Evolutionary conservation across 1,284 basidiomycete genomes (phyloP).

Genomic region (Ganoderma leucocontextum): DNA sequence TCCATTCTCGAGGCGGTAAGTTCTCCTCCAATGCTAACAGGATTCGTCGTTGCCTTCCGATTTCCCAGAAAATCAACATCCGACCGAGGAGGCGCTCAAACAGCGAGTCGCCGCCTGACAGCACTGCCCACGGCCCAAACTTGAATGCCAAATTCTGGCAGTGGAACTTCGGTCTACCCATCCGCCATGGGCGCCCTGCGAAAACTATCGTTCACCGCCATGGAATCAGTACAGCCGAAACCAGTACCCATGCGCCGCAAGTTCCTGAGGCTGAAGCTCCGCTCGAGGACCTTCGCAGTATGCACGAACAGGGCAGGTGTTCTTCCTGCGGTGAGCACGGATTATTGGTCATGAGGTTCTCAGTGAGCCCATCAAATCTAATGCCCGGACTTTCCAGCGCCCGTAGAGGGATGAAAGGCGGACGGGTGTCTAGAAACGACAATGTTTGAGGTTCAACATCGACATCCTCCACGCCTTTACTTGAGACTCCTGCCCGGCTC

Average conservation of each 20-base stretch:
- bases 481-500: neutral
- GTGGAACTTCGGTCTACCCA: neutral
- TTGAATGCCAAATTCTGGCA: neutral
- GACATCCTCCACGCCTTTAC: neutral
- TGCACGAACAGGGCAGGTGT: slow-evolving; percentile 1
- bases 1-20: neutral
- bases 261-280: slow-evolving; percentile 1
- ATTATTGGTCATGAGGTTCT: slow-evolving; percentile 25
- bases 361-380: slow-evolving; percentile 3
- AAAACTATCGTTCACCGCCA: neutral
- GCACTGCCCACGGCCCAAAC: slow-evolving; percentile 1
- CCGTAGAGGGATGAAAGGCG: slow-evolving; percentile 3
- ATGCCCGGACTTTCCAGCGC: slow-evolving; percentile 8
- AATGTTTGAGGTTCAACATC: neutral
- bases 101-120: too few species aligned
- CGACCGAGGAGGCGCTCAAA: slow-evolving; percentile 1
- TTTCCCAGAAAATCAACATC: slow-evolving; percentile 2
- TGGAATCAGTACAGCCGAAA: neutral
- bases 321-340: slow-evolving; percentile 27
- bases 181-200: neutral
- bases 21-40: neutral
- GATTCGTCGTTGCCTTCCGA: neutral
- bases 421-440: neutral
- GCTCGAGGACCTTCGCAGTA: neutral
- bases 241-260: neutral